Base-by-base conservation (phyloP, 2,329 filamentous ascomycete genomes). In the Dothidotthia symphoricarpi region DNA sequence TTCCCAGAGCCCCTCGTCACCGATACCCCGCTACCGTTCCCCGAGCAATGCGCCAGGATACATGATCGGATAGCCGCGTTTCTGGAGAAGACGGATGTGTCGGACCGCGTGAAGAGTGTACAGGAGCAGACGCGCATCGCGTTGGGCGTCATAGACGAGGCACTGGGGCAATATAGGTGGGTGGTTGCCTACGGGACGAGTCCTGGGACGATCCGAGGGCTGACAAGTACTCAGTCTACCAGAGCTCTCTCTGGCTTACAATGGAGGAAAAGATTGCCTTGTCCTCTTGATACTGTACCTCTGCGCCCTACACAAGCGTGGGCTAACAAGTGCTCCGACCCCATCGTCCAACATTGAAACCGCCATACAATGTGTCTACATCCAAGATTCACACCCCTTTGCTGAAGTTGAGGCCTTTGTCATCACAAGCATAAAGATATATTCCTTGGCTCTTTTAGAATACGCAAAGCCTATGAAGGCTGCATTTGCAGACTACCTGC, bases 201-300 rank as follows among this genome's bases (percentile, higher is more conserved):
- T 27, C 31, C 33, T 22, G 32, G 41, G 28, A 31, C 27, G 24
- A 25, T 36, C 34, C 16, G 14, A n/a, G 34, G 37, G 43, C 53
- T 63, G 39, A 61, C 46, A 26, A 15, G 28, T 32, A 24, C 36
- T 43, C 56, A 93, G 87, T 41, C 78, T 85, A 46, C 76, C 84
- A 41, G 78, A 94, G 62, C 77, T 97, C 44, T 88, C 90, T 4
- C 75, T 97, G 49, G 95, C 91, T 39, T 98, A 96, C 71, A 98
- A 98, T 58, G 93, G 93, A 61, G 93, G 93, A 45, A 98, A 98
- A 68, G 93, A 97, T 75, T 97, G 91, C 59, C 84, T 97, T 13
- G 90, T 97, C 36, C 81, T 97, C 13, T 76, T 97, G 6, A 78
- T 96, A 58, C 75, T 97, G 49, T 88, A 95, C 61, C 82, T 97